Percentiles rank a stretch among this genome's conserved stretches.
Conservation (phyloP, 2,329 filamentous ascomycete species). For the Ophiostoma triangulosporum region DNA sequence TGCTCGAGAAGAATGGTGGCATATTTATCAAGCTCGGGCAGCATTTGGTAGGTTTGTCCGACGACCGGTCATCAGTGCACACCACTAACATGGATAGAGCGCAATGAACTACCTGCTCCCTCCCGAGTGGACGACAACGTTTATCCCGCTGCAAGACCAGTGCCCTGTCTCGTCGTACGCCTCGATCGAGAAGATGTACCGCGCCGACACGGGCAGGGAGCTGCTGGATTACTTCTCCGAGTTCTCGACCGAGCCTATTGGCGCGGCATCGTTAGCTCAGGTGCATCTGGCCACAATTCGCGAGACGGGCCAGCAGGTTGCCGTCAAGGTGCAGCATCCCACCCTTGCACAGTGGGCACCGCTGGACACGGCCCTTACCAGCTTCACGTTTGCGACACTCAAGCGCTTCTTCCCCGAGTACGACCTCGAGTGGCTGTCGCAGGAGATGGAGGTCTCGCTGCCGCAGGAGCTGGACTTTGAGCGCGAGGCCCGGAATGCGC, state of each 20-base stretch:
- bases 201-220: conserved; percentile 63
- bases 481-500: conserved; percentile 74
- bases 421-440: conserved; percentile 88
- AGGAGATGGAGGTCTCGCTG: conserved; percentile 82
- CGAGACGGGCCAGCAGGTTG: conserved; percentile 72
- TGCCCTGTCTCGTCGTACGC: conserved; percentile 85
- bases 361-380: conserved; percentile 73
- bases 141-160: conserved; percentile 89
- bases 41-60: conserved; percentile 47
- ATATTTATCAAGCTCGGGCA: conserved; percentile 98
- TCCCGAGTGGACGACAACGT: conserved; percentile 85
- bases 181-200: conserved; percentile 78
- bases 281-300: conserved; percentile 80
- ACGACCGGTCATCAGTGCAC: too few species aligned
- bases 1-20: conserved; percentile 89
- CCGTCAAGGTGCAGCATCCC: conserved; percentile 95
- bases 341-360: conserved; percentile 78
- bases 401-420: conserved; percentile 96
- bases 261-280: conserved; percentile 86
- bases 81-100: conserved; percentile 37
- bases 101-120: conserved; percentile 93
- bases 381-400: conserved; percentile 77
- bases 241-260: conserved; percentile 69
- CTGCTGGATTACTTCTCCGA: conserved; percentile 76
- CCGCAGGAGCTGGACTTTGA: conserved; percentile 86